Evolutionary conservation across 2,329 filamentous ascomycete species (phyloP), one percentile per base, ranked within the genome.

Genomic region (Podosphaera aphanis): DNA sequence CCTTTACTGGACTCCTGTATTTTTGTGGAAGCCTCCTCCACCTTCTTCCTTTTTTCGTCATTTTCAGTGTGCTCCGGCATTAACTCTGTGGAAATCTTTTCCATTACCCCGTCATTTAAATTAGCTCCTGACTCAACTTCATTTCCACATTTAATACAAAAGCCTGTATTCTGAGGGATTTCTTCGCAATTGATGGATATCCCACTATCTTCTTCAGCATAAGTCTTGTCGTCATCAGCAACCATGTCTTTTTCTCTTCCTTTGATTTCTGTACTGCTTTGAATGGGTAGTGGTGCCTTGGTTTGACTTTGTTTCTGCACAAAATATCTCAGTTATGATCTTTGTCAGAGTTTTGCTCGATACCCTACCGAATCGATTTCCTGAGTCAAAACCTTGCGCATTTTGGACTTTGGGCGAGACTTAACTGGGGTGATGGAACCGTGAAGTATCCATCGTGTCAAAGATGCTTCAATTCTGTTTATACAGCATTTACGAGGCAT

Each of bases 381-480:
- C 19, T 33, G 27, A 37, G 49, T 16, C 37, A 45, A 16, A 35
- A 45, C 40, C 38, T 44, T 15, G 39, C 31, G 27, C 10, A 13
- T 7, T 42, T 5, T 31, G 10, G 27, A n/a, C 27, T 16, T 44
- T 15, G 29, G 19, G 16, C 42, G 27, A 1, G 48, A 46, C 7
- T 25, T 42, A 3, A 48, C 27, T 8, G 49, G 49, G 31, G 55
- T 20, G n/a, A 58, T 47, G 2, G 51, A 49, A 36, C 56, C 55
- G 15, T 56, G 55, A 10, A 57, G 47, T 2, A 55, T 46, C 56
- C 56, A 58, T 39, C 51, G 55, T n/a, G 52, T 52, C 33, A 58
- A 53, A 25, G 54, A 57, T 31, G 57, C n/a, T 11, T 49, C 47
- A 7, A 56, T 41, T 36, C 53, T 55, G 15, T 46, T 49, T 33